These are phyloP conservation scores for Tulasnella sp. DNA, from an alignment of 768 basidiomycete genomes.

Conservation along the genomic window DNA sequence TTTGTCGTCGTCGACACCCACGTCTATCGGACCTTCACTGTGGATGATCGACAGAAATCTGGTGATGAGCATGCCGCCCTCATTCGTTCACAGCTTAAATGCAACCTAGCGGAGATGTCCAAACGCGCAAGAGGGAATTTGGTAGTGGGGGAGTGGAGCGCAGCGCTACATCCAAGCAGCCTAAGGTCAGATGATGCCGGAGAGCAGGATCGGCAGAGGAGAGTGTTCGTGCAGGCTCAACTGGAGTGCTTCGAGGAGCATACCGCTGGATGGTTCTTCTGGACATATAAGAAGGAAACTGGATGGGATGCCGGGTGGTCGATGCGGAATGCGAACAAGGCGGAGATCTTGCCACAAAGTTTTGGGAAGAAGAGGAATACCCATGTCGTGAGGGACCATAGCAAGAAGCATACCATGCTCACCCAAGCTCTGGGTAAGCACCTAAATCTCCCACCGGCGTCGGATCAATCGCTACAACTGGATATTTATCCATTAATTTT, in stretches of 20 bases:
- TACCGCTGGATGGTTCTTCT: conserved; percentile 72
- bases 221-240: conserved; percentile 50
- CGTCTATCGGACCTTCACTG: conserved; percentile 70
- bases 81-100: conserved; percentile 33
- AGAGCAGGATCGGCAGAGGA: conserved; percentile 33
- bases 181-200: conserved; percentile 33
- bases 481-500: too few species aligned
- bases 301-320: conserved; percentile 66
- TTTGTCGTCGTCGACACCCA: conserved; percentile 68
- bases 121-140: conserved; percentile 37
- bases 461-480: background rate
- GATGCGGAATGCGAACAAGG: conserved; percentile 49
- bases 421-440: conserved; percentile 26
- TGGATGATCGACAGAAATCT: conserved; percentile 40
- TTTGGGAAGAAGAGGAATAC: conserved; percentile 32
- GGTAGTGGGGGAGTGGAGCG: conserved; percentile 72
- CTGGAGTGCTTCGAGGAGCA: conserved; percentile 48
- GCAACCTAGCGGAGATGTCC: conserved; percentile 32
- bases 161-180: conserved; percentile 55
- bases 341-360: conserved; percentile 47
- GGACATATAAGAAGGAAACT: conserved; percentile 68
- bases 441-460: background rate
- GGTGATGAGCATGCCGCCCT: conserved; percentile 44
- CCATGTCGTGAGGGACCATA: conserved; percentile 18
- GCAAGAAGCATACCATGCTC: conserved; percentile 26